phyloP scores from a whole-genome alignment of 805 yeast species.

The Hanseniaspora vineae region DNA sequence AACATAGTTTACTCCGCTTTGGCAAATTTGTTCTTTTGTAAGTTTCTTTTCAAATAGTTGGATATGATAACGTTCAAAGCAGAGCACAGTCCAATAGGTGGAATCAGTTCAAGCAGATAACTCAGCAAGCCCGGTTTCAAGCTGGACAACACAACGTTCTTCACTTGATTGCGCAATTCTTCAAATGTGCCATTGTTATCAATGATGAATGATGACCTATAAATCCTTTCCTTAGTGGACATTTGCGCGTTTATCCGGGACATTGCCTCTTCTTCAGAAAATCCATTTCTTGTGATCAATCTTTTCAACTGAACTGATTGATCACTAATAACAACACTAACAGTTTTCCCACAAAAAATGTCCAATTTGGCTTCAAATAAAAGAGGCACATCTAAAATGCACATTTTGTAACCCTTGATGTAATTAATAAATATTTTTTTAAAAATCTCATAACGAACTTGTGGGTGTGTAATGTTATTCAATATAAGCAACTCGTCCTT shows the following conservation, averaged over 20 bases:
- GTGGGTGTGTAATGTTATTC: constrained; percentile 80
- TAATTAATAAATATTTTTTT: constrained; percentile 45
- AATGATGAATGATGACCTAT: constrained; percentile 40
- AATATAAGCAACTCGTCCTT: constrained; percentile 42
- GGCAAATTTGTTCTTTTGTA: background rate
- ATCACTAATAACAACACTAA: constrained; percentile 53
- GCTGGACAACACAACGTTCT: constrained; percentile 21
- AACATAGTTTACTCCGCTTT: background rate
- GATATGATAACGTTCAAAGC: constrained; percentile 18
- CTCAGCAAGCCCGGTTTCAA: constrained; percentile 16
- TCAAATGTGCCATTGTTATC: constrained; percentile 42
- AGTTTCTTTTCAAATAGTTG: constrained; percentile 7
- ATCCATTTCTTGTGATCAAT: constrained; percentile 50
- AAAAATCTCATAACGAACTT: constrained; percentile 52
- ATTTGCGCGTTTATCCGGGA: constrained; percentile 70
- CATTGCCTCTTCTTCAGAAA: constrained; percentile 51
- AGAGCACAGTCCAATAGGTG: constrained; percentile 28
- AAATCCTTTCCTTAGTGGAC: constrained; percentile 43
- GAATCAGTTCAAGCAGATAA: constrained; percentile 25
- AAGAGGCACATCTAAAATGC: constrained; percentile 80
- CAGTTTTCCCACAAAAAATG: constrained; percentile 51
- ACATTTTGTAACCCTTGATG: constrained; percentile 42
- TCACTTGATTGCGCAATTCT: constrained; percentile 32
- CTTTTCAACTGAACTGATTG: constrained; percentile 46
- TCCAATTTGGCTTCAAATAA: constrained; percentile 72